Evolutionary conservation across 1,284 basidiomycete genomes (phyloP), one percentile per base, ranked within the genome.

Genomic region (Veloboletus limbatus): DNA sequence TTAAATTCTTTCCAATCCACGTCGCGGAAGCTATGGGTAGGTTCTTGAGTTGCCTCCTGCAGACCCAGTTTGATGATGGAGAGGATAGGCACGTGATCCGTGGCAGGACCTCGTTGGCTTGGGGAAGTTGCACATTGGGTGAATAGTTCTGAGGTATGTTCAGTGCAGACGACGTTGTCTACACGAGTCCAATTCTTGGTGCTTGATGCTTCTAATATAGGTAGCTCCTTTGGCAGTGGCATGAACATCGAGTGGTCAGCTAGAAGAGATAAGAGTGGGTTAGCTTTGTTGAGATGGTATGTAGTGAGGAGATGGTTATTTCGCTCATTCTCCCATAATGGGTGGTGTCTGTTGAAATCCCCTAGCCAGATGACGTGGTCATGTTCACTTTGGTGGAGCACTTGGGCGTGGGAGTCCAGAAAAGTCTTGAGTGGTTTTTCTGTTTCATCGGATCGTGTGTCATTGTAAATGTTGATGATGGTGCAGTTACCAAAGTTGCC

Each of bases 261-360:
- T 0, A 49, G 18, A 1, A 54, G 41, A 7, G 40, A n/a, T 0
- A 52, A 9, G 1, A 52, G 41, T 0, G 38, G 40, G 25, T 47
- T 20, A 0, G 45, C 34, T 2, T 14, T 18, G 3, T 41, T 14
- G 2, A 47, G 40, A 10, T 46, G 7, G n/a, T 17, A n/a, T 0
- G 62, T 70, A 49, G 74, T 69, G 0, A 77, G 66, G 21, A 73
- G 69, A 0, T 46, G 11, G 50, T 77, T 74, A 0, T 32, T 32
- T 0, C n/a, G n/a, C n/a, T 49, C 39, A 2, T 69, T 63, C 6
- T 76, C 74, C 76, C 76, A 79, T 6, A 68, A 17, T 0, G 69
- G 71, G 58, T 74, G 0, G 74, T 75, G 0, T 63, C 53, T 68
- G 28, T 40, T 40, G 28, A 40, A 40, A 14, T 40, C n/a, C 1